Percentiles rank a stretch among this genome's conserved stretches.
Conservation (phyloP, 1,284 basidiomycete genomes). For the Pseudomicrostroma phylloplanum region DNA sequence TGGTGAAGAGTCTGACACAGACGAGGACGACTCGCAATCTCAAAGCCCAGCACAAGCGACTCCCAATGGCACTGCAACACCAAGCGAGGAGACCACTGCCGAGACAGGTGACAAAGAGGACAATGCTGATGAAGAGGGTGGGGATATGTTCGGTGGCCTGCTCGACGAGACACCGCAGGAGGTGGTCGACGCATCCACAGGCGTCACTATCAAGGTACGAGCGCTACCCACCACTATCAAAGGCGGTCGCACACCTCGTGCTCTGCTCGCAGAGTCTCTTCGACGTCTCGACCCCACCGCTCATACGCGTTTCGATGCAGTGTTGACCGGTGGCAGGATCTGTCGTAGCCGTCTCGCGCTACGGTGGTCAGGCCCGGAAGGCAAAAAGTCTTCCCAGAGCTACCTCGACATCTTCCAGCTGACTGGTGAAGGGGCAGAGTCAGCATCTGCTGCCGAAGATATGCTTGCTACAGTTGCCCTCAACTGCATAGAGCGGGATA, state of each 20-base stretch:
- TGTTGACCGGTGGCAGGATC: conserved; percentile 27
- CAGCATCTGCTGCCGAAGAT: conserved; percentile 76
- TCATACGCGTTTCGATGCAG: conserved; percentile 60
- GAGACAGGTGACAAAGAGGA: neutral
- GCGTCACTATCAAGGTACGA: conserved; percentile 22
- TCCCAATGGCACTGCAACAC: conserved; percentile 51
- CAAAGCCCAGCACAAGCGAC: conserved; percentile 55
- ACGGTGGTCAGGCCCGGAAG: conserved; percentile 23
- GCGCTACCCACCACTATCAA: conserved; percentile 33
- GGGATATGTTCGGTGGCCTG: conserved; percentile 68
- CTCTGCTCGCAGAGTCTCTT: conserved; percentile 40
- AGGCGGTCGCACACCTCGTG: conserved; percentile 32
- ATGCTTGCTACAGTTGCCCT: conserved; percentile 82
- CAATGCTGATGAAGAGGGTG: conserved; percentile 53
- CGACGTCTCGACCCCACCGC: conserved; percentile 64
- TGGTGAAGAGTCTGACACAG: neutral
- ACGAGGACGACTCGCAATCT: conserved; percentile 40
- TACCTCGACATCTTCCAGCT: conserved; percentile 69
- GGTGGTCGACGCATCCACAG: conserved; percentile 54
- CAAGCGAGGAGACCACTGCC: conserved; percentile 38
- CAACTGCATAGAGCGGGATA: conserved; percentile 54
- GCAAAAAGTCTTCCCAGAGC: conserved; percentile 11
- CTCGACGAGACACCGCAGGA: conserved; percentile 71
- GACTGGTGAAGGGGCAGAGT: conserved; percentile 75
- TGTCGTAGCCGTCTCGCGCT: conserved; percentile 37